A percentile compares a stretch with the other conserved stretches of the same genome.
phyloP scores from a whole-genome alignment of 177 flowering plant species.

The Tripterygium wilfordii region DNA sequence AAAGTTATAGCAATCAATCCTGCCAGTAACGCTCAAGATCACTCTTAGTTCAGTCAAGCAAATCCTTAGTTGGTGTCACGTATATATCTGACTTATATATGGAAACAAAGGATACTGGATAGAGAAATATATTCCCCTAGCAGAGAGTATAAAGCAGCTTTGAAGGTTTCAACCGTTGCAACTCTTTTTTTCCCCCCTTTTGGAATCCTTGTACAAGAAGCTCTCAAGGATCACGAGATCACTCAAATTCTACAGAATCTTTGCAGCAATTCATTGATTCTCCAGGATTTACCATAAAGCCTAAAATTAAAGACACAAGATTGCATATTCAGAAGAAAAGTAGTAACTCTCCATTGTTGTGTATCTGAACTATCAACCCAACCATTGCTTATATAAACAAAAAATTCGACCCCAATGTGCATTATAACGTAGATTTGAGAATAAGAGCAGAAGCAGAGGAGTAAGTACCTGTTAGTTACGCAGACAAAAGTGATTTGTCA shows the following conservation, averaged over 20 bases:
- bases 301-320: not conserved
- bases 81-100: slow-evolving; percentile 1
- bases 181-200: slow-evolving; percentile 2
- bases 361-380: too few species aligned
- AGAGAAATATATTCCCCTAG: not conserved
- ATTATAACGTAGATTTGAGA: too few species aligned
- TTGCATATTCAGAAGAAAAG: not conserved
- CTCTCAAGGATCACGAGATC: not conserved
- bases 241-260: slow-evolving; percentile 3
- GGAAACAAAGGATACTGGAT: slow-evolving; percentile 14
- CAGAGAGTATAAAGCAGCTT: slow-evolving; percentile 18
- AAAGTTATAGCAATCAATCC: not conserved
- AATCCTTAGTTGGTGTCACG: slow-evolving; percentile 6
- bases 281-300: not conserved
- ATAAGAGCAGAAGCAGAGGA: not conserved
- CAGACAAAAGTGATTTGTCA: too few species aligned
- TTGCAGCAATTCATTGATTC: slow-evolving; percentile 7
- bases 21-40: slow-evolving; percentile 2
- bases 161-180: slow-evolving; percentile 30
- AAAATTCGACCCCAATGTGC: too few species aligned
- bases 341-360: too few species aligned
- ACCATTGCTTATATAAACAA: too few species aligned
- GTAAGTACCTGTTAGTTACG: too few species aligned
- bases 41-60: not conserved
- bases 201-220: slow-evolving; percentile 22